Evolutionary conservation across 2,329 filamentous ascomycete genomes (phyloP).

Genomic region (Aureobasidium pullulans): DNA sequence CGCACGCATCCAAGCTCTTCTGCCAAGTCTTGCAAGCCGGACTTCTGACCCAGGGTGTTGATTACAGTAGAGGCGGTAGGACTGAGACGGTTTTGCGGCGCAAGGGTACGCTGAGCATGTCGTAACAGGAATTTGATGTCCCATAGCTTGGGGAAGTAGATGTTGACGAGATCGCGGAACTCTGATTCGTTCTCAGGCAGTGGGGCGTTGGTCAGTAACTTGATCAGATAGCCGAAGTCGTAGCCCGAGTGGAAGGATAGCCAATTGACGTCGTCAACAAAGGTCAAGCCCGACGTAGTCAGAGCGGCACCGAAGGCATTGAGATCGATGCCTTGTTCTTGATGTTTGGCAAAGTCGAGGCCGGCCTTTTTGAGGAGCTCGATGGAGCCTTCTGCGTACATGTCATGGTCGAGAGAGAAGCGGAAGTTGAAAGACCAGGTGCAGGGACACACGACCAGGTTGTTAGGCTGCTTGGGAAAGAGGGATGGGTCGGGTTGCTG

Average conservation of each 20-base stretch:
- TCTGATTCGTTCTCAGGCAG: conserved; percentile 84
- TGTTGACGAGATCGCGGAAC: conserved; percentile 81
- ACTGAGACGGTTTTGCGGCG: conserved; percentile 41
- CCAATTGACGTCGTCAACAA: conserved; percentile 85
- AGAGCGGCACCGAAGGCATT: conserved; percentile 81
- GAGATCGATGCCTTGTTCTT: conserved; percentile 84
- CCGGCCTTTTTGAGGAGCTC: conserved; percentile 83
- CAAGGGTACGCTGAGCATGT: conserved; percentile 55
- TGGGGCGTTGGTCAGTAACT: conserved; percentile 75
- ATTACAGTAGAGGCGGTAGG: conserved; percentile 65
- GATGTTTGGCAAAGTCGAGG: conserved; percentile 81
- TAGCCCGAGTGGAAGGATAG: conserved; percentile 97
- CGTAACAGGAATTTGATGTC: conserved; percentile 98
- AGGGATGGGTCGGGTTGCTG: conserved; percentile 50
- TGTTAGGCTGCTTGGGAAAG: conserved; percentile 42
- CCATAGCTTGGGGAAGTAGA: conserved; percentile 88
- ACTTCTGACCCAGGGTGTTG: conserved; percentile 80
- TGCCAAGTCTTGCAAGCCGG: conserved; percentile 85
- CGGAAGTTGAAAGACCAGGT: conserved; percentile 99
- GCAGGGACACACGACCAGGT: conserved; percentile 62
- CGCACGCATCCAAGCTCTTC: conserved; percentile 88
- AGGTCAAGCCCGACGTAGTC: conserved; percentile 85
- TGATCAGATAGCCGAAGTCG: conserved; percentile 95
- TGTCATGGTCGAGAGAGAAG: conserved; percentile 88
- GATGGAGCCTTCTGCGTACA: conserved; percentile 95